Conservation (phyloP, 495 filamentous ascomycete genomes). For the Daldinia vernicosa region DNA sequence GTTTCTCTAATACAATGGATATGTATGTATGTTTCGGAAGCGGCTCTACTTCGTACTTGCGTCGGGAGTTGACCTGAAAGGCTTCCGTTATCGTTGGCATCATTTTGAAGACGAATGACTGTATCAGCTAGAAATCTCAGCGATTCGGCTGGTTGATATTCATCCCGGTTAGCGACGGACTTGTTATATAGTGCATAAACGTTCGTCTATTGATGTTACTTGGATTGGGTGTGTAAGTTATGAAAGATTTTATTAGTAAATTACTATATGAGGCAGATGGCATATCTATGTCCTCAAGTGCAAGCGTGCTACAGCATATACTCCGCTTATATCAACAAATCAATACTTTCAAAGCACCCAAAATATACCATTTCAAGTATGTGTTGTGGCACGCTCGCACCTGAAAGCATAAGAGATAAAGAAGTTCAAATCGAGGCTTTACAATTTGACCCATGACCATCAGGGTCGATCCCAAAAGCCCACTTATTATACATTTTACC, state of each 20-base stretch:
- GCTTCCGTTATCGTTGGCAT: no score
- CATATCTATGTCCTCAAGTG: no score
- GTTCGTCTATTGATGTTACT: neutral
- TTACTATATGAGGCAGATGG: neutral
- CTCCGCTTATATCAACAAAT: no score
- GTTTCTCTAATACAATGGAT: no score
- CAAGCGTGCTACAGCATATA: no score
- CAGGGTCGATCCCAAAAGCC: neutral
- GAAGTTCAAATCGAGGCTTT: neutral
- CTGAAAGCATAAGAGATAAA: neutral
- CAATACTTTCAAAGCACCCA: no score
- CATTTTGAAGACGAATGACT: no score
- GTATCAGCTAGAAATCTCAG: neutral
- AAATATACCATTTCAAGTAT: no score
- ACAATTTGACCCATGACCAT: neutral
- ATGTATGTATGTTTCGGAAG: no score
- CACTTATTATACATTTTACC: conserved; percentile 1
- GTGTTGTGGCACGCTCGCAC: no score
- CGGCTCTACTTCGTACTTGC: no score
- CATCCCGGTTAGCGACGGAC: neutral
- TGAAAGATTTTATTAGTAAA: neutral
- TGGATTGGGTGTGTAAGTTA: neutral
- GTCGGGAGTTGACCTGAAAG: no score
- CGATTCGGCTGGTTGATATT: neutral
- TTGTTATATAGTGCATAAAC: neutral